Evolutionary conservation across 2,329 filamentous ascomycete species (phyloP), one percentile per base, ranked within the genome.

Genomic region (Arachnomyces sp.): DNA sequence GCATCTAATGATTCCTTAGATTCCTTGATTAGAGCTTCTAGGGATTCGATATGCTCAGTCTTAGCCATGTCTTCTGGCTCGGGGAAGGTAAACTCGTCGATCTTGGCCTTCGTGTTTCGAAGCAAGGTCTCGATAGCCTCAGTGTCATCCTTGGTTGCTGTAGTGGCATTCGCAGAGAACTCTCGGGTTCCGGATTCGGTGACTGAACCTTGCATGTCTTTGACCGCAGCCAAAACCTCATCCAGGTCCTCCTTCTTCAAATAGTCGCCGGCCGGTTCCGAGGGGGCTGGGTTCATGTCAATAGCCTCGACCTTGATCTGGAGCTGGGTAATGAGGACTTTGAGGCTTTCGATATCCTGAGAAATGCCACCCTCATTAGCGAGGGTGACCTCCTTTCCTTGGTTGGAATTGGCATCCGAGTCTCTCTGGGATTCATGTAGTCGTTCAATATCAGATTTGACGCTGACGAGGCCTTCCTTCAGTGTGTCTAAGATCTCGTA

Each of bases 401-500:
- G 61, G 1, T 65, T 62, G 3, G 66, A 65, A 5, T 59, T 57
- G 1, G 73, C 66, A 2, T 78, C 75, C n/a, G 52, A 50, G 3
- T 66, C 64, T 21, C 58, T 58, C 31, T 62, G 61, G 15, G 61
- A 57, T 16, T 82, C 78, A n/a, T 84, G 84, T 30, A 95, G 71
- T 14, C 74, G 73, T 42, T 88, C 84, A 48, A 95, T 85, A 36
- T 95, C 89, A 2, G 77, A 73, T 39, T 81, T 80, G 12, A 96
- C 73, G 30, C 74, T 75, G 32, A 84, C 80, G 7, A 96, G 69
- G 0, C 88, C 89, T n/a, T 80, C 75, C 58, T 84, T 93, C 41
- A 96, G 73, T 0, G 86, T 86, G 44, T 95, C 86, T 1, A 95
- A 72, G 38, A 95, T 89, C 62, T 95, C 88, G 48, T 94, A 86